Conservation (phyloP, 1,284 basidiomycete species). For the Ceratobasidium sp. region DNA sequence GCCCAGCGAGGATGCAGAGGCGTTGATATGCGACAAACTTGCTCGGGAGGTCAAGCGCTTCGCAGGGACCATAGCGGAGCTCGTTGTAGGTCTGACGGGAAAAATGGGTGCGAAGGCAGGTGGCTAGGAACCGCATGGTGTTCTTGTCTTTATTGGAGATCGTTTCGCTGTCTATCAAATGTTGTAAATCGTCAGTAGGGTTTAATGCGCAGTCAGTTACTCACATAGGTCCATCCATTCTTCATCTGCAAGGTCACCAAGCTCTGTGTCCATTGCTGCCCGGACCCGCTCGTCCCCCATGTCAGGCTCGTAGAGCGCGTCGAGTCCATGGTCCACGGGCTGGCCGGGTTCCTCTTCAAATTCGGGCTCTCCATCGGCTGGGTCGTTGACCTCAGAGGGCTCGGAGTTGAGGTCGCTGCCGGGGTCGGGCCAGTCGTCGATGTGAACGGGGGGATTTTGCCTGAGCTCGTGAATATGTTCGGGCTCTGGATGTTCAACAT, state of each 20-base stretch:
- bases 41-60: no score
- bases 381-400: background rate
- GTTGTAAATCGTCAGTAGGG: background rate
- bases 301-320: constrained; percentile 4
- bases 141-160: no score
- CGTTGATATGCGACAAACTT: no score
- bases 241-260: background rate
- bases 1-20: background rate
- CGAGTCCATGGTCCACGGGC: background rate
- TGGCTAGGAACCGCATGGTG: no score
- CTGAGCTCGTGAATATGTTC: background rate
- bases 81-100: no score
- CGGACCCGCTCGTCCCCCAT: background rate
- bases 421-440: constrained; percentile 12
- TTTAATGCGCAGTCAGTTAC: background rate
- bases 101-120: no score
- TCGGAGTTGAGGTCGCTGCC: background rate
- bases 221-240: constrained; percentile 4
- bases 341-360: background rate
- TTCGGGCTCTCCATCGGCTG: background rate
- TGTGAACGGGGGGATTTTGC: background rate
- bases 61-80: no score
- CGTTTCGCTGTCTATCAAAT: background rate
- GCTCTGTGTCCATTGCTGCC: background rate
- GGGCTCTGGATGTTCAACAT: background rate